phyloP scores from a whole-genome alignment of 2,329 filamentous ascomycete species.

The Sarocladium oryzae region DNA sequence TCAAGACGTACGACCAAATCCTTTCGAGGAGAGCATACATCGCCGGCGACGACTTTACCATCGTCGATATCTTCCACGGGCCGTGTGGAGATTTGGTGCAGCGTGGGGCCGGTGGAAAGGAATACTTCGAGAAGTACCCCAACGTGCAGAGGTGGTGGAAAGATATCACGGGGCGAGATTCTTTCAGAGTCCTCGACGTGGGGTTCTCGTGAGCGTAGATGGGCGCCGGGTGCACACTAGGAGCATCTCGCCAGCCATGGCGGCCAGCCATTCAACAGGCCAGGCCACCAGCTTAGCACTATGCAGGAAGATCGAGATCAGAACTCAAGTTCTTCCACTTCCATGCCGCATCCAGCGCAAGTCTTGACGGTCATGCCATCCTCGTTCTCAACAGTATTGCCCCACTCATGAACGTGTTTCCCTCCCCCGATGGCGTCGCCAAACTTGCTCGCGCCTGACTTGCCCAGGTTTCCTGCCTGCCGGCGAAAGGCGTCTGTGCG shows the following conservation, averaged over 20 bases:
- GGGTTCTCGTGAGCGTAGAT: background rate
- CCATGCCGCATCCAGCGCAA: conserved; percentile 69
- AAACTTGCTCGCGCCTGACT: conserved; percentile 53
- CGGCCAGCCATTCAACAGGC: no score
- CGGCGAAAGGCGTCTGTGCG: conserved; percentile 83
- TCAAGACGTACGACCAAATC: conserved; percentile 1
- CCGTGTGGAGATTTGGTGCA: background rate
- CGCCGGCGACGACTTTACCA: background rate
- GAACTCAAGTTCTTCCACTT: conserved; percentile 70
- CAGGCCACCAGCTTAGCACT: no score
- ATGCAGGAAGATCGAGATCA: conserved; percentile 19
- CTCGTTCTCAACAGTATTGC: conserved; percentile 59
- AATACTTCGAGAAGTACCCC: conserved; percentile 6
- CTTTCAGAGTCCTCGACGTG: background rate
- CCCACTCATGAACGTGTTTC: conserved; percentile 88
- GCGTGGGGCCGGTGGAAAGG: background rate
- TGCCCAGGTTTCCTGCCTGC: conserved; percentile 53
- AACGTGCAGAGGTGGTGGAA: background rate
- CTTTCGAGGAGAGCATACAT: background rate
- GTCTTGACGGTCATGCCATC: conserved; percentile 75
- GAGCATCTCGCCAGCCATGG: background rate
- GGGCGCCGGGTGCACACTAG: no score
- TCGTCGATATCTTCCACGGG: conserved; percentile 1
- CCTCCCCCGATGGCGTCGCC: conserved; percentile 66
- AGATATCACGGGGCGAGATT: background rate